phyloP scores from a whole-genome alignment of 2,329 filamentous ascomycete species.

The Sclerotinia sclerotiorum region DNA sequence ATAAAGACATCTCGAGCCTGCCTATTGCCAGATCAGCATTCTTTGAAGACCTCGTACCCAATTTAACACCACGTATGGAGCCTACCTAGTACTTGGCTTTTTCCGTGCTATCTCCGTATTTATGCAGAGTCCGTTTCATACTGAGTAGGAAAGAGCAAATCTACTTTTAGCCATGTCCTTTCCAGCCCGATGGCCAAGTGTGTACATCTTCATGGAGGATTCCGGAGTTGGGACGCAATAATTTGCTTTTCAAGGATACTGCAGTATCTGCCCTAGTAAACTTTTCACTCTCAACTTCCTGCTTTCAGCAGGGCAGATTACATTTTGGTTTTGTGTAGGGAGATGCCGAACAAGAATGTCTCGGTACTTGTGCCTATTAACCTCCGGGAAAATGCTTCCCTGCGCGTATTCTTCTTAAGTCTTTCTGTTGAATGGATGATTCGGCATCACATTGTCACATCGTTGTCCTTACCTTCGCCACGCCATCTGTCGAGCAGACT shows the following conservation, averaged over 20 bases:
- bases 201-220: neutral
- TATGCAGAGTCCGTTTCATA: constrained; percentile 11
- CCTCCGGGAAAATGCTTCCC: neutral
- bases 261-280: neutral
- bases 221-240: neutral
- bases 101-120: constrained; percentile 13
- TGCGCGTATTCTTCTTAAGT: neutral
- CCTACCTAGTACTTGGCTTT: neutral
- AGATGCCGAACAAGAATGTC: neutral
- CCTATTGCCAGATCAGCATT: constrained; percentile 11
- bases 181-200: neutral
- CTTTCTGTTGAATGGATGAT: neutral
- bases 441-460: neutral
- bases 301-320: neutral
- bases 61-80: neutral
- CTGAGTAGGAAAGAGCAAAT: neutral
- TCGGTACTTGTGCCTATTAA: neutral
- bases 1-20: neutral
- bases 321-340: neutral
- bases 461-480: neutral
- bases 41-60: constrained; percentile 1
- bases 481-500: neutral
- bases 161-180: neutral
- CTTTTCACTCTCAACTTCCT: neutral
- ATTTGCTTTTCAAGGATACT: neutral